Base-by-base conservation (phyloP, 129 eudicot species). In the Lactuca saligna region DNA sequence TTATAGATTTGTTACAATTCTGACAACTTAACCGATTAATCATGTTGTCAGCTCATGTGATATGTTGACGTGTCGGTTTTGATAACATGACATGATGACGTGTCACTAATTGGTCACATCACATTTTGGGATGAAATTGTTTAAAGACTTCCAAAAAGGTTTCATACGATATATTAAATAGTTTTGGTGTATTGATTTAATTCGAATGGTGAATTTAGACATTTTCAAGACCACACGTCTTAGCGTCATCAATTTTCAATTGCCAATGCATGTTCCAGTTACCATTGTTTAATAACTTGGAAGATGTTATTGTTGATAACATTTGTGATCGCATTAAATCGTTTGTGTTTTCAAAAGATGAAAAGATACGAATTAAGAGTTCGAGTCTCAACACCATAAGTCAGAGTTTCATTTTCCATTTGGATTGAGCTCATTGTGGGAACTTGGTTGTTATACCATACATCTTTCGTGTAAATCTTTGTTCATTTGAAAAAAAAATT, bases 101-200 rank as follows among this genome's bases (percentile, higher is more conserved):
- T 25, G 2, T 25, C 29, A 25, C 29, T 25, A 25, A 25, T 25
- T 25, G 29, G 29, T 1, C 29, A 25, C 29, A 25, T 25, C 29
- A 25, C 29, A 25, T 25, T 25, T 25, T 37, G 98, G 89, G 74
- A 89, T 86, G 95, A 97, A 93, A 15, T 17, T 93, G 41, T 75
- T 93, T n/a, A 81, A 83, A 68, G 95, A 93, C 80, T 79, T 93
- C 34, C 98, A 96, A 0, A 97, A 93, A 62, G 98, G 98, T 33
- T 97, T 93, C 7, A 69, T 96, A 50, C 88, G 95, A 11, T 97
- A 93, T 72, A 89, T 93, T 55, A 93, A 89, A 34, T 87, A 97
- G 67, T 84, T 80, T 66, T 88, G 89, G 54, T 93, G 98, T 80
- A 76, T 93, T 2, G 89, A 93, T 25, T 87, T 93, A 25, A 80